phyloP scores from a whole-genome alignment of 73 alveolate genomes.

The Effrenium voratum region DNA sequence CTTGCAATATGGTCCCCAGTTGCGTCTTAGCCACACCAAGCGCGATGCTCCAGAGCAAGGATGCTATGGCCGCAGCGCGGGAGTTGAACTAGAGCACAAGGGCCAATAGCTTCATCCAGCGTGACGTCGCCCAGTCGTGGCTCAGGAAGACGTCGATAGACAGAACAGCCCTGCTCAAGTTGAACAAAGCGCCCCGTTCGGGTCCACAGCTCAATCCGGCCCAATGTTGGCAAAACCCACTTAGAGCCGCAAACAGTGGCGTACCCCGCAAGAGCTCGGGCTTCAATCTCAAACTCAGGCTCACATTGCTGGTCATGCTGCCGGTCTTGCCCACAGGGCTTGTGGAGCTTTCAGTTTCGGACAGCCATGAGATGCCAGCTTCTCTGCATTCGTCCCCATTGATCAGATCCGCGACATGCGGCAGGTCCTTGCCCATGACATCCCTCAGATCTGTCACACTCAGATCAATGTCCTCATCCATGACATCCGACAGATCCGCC shows the following conservation, averaged over 20 bases:
- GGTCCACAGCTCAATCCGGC: not conserved
- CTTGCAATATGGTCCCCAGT: not conserved
- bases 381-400: not conserved
- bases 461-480: not conserved
- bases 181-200: not conserved
- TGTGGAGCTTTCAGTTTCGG: not conserved
- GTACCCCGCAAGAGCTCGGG: not conserved
- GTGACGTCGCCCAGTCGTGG: slow-evolving; percentile 40
- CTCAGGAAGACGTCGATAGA: slow-evolving; percentile 30
- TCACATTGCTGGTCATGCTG: not conserved
- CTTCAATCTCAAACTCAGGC: not conserved
- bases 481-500: not conserved
- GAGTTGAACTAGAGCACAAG: not conserved
- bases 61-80: not conserved
- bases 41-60: not conserved
- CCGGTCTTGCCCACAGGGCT: not conserved
- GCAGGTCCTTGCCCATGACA: not conserved
- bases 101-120: not conserved
- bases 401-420: not conserved
- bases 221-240: slow-evolving; percentile 1
- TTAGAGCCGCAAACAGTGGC: not conserved
- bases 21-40: not conserved
- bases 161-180: not conserved
- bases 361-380: not conserved
- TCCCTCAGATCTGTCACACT: not conserved